A percentile compares a stretch with the other conserved stretches of the same genome.
Conservation (phyloP, 163 green algal genomes). For the Trebouxia gelatinosa region DNA sequence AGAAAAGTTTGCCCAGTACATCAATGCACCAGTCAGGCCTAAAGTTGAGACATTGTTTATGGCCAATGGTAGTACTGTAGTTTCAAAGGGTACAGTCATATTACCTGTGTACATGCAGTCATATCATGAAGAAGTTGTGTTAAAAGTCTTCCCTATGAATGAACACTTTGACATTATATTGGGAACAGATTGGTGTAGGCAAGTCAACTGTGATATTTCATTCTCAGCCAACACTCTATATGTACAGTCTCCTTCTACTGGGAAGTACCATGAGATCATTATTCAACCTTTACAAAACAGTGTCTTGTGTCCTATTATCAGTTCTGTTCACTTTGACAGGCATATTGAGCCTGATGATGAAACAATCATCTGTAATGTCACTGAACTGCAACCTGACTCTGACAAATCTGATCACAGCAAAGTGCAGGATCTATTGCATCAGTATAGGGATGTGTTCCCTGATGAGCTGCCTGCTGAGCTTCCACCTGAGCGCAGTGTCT, state of each 20-base stretch:
- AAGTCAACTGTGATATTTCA: neutral
- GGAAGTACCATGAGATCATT: neutral
- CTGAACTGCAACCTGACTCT: neutral
- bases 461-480: slow-evolving; percentile 19
- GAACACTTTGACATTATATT: neutral
- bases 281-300: neutral
- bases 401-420: neutral
- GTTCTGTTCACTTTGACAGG: neutral
- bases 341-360: neutral
- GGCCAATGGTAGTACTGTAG: neutral
- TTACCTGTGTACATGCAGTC: neutral
- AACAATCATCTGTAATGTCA: neutral
- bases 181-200: neutral
- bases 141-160: neutral
- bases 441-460: neutral
- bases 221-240: neutral
- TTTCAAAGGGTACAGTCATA: neutral
- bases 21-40: neutral
- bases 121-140: neutral
- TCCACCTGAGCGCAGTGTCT: neutral
- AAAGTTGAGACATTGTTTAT: neutral
- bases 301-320: neutral
- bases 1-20: neutral
- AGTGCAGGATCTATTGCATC: neutral
- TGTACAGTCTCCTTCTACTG: neutral